Base-by-base conservation (phyloP, 345 rosid species). In the Camelina hispida region DNA sequence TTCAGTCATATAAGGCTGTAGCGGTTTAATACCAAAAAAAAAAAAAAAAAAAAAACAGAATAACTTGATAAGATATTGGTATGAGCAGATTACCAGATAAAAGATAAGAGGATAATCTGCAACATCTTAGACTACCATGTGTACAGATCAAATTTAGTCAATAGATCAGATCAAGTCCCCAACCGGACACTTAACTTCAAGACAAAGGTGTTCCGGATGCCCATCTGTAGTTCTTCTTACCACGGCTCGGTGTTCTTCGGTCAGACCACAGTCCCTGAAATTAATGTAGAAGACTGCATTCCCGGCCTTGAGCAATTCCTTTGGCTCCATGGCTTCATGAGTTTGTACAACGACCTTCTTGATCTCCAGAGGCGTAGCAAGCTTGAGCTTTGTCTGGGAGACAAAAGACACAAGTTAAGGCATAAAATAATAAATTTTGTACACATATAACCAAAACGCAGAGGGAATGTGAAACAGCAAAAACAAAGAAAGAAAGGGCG, bases 221-320 rank as follows among this genome's bases (percentile, higher is more conserved):
- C 55, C 69, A 65, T 65, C 28, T 8, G 18, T 12, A 7, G 43
- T 12, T 30, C 57, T 59, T 59, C 64, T 66, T 11, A 32, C 43
- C 20, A 48, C 13, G 18, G 57, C 30, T 66, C 4, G 7, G 58
- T 48, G 32, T 50, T 66, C 58, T 50, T 50, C 13, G 4, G 4
- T 2, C 56, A 51, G 56, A 51, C 56, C 56, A 51, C 56, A 51
- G 56, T 51, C 56, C 56, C 30, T 51, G 28, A 51, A 51, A 20
- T 28, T 18, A 12, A 51, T 51, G 28, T 65, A 48, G 57, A 65
- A 65, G 13, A 30, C 17, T 17, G 43, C 43, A 30, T 65, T 65
- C 56, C 25, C 42, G 1, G 68, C 23, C 25, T n/a, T 46, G 4
- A 63, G 7, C 13, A 22, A 22, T 15, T 62, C 12, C 51, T 46